Evolutionary conservation across 306 rosid genomes (phyloP).

Genomic region (Cicer arietinum): DNA sequence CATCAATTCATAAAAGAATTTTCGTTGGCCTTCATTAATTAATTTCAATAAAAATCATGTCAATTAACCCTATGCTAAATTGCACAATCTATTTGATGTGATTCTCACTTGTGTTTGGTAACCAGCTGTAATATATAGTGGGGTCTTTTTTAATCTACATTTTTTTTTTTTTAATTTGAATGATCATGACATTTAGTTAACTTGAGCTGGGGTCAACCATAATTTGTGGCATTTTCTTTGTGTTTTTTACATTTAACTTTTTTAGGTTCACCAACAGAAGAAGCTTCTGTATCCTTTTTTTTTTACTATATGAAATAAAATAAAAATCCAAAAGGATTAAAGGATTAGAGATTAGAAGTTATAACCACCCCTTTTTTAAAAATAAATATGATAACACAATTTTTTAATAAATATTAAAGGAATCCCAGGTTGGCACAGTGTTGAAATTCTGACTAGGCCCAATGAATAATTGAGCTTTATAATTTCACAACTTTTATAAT

Average conservation of each 20-base stretch:
- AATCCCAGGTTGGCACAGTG: slow-evolving; percentile 89
- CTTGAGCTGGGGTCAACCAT: slow-evolving; percentile 68
- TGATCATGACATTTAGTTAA: slow-evolving; percentile 64
- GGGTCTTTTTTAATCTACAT: slow-evolving; percentile 47
- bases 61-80: slow-evolving; percentile 62
- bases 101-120: slow-evolving; percentile 73
- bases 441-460: slow-evolving; percentile 93
- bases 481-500: slow-evolving; percentile 55
- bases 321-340: slow-evolving; percentile 34
- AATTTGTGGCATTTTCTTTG: slow-evolving; percentile 66
- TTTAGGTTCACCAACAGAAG: slow-evolving; percentile 62
- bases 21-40: slow-evolving; percentile 38
- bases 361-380: slow-evolving; percentile 54
- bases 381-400: neutral
- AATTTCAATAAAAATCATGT: slow-evolving; percentile 63
- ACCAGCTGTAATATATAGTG: slow-evolving; percentile 85
- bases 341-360: slow-evolving; percentile 49
- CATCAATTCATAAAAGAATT: slow-evolving; percentile 54
- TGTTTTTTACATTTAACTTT: slow-evolving; percentile 55
- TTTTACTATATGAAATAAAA: slow-evolving; percentile 50
- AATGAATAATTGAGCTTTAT: slow-evolving; percentile 68
- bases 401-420: slow-evolving; percentile 46
- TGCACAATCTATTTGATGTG: slow-evolving; percentile 67
- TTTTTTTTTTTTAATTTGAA: slow-evolving; percentile 59
- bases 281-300: slow-evolving; percentile 70